Evolutionary conservation across 768 basidiomycete genomes (phyloP).

Genomic region (Phaeolepiota aurea): DNA sequence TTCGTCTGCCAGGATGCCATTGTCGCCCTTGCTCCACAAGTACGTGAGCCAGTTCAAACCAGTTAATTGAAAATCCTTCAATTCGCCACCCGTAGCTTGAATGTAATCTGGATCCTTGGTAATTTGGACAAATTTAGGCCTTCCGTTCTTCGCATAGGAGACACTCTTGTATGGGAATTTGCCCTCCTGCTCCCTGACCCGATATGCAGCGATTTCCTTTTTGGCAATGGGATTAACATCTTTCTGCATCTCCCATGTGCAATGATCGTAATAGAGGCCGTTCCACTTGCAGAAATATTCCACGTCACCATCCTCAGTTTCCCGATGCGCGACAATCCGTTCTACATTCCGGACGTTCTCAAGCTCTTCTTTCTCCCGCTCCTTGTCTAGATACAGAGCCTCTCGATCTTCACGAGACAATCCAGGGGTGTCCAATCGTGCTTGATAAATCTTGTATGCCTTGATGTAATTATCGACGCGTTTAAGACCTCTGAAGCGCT

Average conservation of each 20-base stretch:
- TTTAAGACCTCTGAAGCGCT: slow-evolving; percentile 91
- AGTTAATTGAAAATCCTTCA: slow-evolving; percentile 98
- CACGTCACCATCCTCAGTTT: slow-evolving; percentile 45
- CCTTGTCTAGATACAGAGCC: slow-evolving; percentile 80
- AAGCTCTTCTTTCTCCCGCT: slow-evolving; percentile 84
- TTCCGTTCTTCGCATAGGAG: slow-evolving; percentile 51
- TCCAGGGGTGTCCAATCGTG: slow-evolving; percentile 52
- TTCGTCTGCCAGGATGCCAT: slow-evolving; percentile 97
- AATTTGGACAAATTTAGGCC: slow-evolving; percentile 80
- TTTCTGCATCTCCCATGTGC: slow-evolving; percentile 88
- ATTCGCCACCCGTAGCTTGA: slow-evolving; percentile 61
- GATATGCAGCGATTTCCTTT: slow-evolving; percentile 72
- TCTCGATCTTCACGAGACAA: slow-evolving; percentile 85
- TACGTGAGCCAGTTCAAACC: slow-evolving; percentile 99
- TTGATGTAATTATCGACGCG: slow-evolving; percentile 99
- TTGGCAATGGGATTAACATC: slow-evolving; percentile 75
- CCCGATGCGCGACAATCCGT: slow-evolving; percentile 76
- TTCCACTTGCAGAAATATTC: slow-evolving; percentile 99
- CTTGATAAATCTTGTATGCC: slow-evolving; percentile 68
- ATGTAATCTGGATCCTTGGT: slow-evolving; percentile 86
- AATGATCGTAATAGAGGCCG: slow-evolving; percentile 85
- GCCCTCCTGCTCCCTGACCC: slow-evolving; percentile 64
- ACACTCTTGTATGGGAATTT: slow-evolving; percentile 83
- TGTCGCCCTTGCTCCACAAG: slow-evolving; percentile 89
- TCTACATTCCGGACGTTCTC: slow-evolving; percentile 91